Evolutionary conservation across 768 basidiomycete genomes (phyloP).

Genomic region (Paxillus ammoniavirescens): DNA sequence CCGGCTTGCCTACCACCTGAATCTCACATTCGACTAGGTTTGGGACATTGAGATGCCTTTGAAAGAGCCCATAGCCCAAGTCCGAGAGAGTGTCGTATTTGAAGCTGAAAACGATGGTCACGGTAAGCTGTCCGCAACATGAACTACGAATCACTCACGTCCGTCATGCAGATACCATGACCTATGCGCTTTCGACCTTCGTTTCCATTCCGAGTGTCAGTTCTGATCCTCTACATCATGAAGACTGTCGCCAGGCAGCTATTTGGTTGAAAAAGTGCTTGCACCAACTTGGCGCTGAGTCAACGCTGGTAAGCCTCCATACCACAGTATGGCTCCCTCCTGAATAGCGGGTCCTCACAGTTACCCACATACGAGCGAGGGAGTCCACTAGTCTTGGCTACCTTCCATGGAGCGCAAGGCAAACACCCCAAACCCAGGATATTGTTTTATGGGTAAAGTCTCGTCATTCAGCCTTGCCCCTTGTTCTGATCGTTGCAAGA

Average conservation of each 20-base stretch:
- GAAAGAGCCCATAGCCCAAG: not conserved
- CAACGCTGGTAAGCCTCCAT: constrained; percentile 56
- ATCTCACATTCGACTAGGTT: constrained; percentile 34
- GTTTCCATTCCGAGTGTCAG: constrained; percentile 88
- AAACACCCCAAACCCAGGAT: constrained; percentile 65
- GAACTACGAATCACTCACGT: constrained; percentile 3
- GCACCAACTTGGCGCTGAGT: constrained; percentile 81
- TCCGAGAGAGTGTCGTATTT: not conserved
- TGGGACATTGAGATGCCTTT: constrained; percentile 48
- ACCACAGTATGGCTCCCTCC: not conserved
- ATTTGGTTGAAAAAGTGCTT: constrained; percentile 91
- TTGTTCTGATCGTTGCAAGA: constrained; percentile 34
- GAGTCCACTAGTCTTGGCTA: constrained; percentile 89
- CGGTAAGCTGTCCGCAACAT: constrained; percentile 9
- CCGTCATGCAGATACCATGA: constrained; percentile 56
- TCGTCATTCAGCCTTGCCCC: not conserved
- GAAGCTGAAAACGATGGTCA: constrained; percentile 19
- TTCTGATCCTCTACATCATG: constrained; percentile 58
- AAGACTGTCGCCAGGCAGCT: constrained; percentile 92
- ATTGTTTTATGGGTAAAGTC: constrained; percentile 81
- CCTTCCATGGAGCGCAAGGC: constrained; percentile 70
- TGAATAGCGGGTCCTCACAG: constrained; percentile 36
- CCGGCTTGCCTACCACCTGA: not conserved
- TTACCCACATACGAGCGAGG: constrained; percentile 71
- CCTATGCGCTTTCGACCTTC: constrained; percentile 81